Conservation (phyloP, 2,329 filamentous ascomycete genomes). For the Talaromyces sp. region DNA sequence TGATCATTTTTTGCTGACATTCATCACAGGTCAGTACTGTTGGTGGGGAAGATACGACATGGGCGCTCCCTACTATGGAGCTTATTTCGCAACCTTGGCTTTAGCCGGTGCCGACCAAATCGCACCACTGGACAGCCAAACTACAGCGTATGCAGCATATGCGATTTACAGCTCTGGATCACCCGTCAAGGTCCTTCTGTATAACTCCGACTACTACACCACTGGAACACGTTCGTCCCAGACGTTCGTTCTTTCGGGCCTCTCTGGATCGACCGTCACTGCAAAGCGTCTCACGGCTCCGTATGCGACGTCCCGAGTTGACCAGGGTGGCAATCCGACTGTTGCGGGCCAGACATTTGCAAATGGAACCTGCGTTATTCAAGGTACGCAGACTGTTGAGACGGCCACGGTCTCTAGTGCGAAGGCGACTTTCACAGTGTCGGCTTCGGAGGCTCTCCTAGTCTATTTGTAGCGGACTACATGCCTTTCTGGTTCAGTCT, state of each 20-base stretch:
- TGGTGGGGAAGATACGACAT: slow-evolving; percentile 50
- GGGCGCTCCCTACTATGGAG: slow-evolving; percentile 53
- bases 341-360: slow-evolving; percentile 49
- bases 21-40: slow-evolving; percentile 41
- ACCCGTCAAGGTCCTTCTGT: slow-evolving; percentile 41
- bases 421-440: slow-evolving; percentile 43
- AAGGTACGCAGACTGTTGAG: slow-evolving; percentile 30
- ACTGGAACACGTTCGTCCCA: slow-evolving; percentile 30
- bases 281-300: slow-evolving; percentile 48
- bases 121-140: slow-evolving; percentile 46
- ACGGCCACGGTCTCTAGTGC: slow-evolving; percentile 31
- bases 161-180: slow-evolving; percentile 37
- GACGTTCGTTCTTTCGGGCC: slow-evolving; percentile 35
- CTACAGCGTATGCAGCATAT: slow-evolving; percentile 45
- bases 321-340: slow-evolving; percentile 42
- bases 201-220: slow-evolving; percentile 32
- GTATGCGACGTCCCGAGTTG: slow-evolving; percentile 44
- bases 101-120: slow-evolving; percentile 41
- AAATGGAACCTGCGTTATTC: slow-evolving; percentile 45
- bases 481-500: too few species aligned
- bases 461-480: neutral
- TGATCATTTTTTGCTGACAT: too few species aligned
- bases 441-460: slow-evolving; percentile 38
- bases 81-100: slow-evolving; percentile 46
- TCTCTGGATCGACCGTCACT: slow-evolving; percentile 34